A percentile compares a stretch with the other conserved stretches of the same genome.
Conservation (phyloP, 2,329 filamentous ascomycete species). For the Metarhizium sp. region DNA sequence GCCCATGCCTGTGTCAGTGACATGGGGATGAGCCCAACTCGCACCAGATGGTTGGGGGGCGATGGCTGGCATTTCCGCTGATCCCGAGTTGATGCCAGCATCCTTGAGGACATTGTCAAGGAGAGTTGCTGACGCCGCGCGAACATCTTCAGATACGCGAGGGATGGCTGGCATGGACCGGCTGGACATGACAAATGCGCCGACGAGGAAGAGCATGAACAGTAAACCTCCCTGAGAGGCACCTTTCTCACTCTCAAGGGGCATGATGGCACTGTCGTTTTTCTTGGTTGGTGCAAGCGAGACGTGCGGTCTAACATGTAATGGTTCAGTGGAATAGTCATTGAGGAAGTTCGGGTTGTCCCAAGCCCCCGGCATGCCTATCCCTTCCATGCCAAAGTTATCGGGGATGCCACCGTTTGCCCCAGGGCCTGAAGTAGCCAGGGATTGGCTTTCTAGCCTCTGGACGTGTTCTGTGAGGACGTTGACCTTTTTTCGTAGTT, state of each 20-base stretch:
- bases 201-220: slow-evolving; percentile 92
- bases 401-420: slow-evolving; percentile 56
- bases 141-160: slow-evolving; percentile 70
- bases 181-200: slow-evolving; percentile 91
- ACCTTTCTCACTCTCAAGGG: slow-evolving; percentile 48
- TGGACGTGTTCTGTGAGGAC: slow-evolving; percentile 67
- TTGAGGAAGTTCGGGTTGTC: slow-evolving; percentile 65
- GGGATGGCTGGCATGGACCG: slow-evolving; percentile 63
- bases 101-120: slow-evolving; percentile 78
- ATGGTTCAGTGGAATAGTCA: slow-evolving; percentile 55
- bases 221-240: slow-evolving; percentile 73
- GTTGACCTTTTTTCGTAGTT: slow-evolving; percentile 85
- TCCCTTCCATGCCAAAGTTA: slow-evolving; percentile 74
- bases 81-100: slow-evolving; percentile 47
- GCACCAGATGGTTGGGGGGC: slow-evolving; percentile 44
- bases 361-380: slow-evolving; percentile 76
- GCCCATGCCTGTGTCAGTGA: slow-evolving; percentile 35
- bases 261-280: slow-evolving; percentile 23
- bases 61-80: slow-evolving; percentile 34
- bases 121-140: slow-evolving; percentile 66
- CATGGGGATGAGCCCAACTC: slow-evolving; percentile 33
- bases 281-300: slow-evolving; percentile 47
- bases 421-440: slow-evolving; percentile 19
- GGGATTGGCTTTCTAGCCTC: slow-evolving; percentile 54
- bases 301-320: slow-evolving; percentile 48